Conservation (phyloP, 352 stramenopile species). For the Globisporangium paddicum region DNA sequence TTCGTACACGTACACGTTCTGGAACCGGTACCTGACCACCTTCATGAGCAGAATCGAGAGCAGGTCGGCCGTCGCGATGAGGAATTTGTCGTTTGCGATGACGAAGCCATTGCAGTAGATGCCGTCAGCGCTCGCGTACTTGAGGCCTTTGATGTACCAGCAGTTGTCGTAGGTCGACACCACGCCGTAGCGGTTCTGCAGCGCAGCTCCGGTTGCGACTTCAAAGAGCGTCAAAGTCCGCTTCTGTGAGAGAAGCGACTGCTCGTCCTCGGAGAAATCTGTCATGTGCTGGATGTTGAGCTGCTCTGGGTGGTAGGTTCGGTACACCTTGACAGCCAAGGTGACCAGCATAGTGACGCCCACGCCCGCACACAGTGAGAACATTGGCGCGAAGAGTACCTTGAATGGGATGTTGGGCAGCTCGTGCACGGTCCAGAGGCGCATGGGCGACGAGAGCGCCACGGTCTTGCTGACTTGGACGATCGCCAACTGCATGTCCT, state of each 20-base stretch:
- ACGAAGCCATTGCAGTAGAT: slow-evolving; percentile 63
- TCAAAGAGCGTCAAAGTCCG: slow-evolving; percentile 16
- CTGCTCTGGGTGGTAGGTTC: slow-evolving; percentile 5
- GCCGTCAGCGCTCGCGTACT: slow-evolving; percentile 30
- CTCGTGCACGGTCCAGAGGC: slow-evolving; percentile 14
- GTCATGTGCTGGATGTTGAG: neutral
- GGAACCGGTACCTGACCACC: neutral
- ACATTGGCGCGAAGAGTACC: too few species aligned
- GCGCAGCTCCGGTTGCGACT: slow-evolving; percentile 4
- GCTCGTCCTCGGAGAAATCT: neutral
- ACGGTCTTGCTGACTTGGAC: slow-evolving; percentile 16
- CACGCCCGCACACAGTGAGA: too few species aligned
- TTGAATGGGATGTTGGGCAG: too few species aligned
- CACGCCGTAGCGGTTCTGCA: slow-evolving; percentile 20
- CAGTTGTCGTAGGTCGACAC: slow-evolving; percentile 48
- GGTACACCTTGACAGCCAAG: slow-evolving; percentile 23
- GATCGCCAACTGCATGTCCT: too few species aligned
- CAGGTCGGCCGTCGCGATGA: neutral
- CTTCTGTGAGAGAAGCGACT: neutral
- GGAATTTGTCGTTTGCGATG: slow-evolving; percentile 37
- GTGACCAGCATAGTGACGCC: too few species aligned
- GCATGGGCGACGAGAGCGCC: slow-evolving; percentile 12
- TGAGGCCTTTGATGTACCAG: slow-evolving; percentile 26
- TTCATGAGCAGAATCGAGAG: neutral
- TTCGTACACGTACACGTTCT: neutral